A percentile compares a stretch with the other conserved stretches of the same genome.
phyloP scores from a whole-genome alignment of 768 basidiomycete species.

The Boletus tomentosulus region DNA sequence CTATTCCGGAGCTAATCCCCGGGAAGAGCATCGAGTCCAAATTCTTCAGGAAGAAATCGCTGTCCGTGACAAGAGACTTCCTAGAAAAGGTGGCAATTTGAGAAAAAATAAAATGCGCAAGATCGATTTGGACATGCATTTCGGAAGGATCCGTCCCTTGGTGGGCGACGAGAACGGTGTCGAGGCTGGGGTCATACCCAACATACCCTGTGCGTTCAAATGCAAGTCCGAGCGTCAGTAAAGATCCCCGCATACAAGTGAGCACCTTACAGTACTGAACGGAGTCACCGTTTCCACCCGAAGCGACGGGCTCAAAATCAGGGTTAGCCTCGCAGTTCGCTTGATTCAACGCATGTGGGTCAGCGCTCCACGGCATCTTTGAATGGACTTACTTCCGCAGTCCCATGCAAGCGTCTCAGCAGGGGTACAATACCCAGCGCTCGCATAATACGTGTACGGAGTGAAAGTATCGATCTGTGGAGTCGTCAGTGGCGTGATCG shows the following conservation, averaged over 20 bases:
- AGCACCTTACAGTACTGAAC: conserved; percentile 40
- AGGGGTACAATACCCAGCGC: conserved; percentile 46
- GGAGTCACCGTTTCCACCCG: conserved; percentile 42
- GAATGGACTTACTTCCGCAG: conserved; percentile 45
- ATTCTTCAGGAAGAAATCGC: conserved; percentile 31
- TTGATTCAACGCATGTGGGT: conserved; percentile 9
- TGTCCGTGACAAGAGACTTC: conserved; percentile 39
- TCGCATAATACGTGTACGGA: conserved; percentile 49
- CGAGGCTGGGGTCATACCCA: conserved; percentile 42
- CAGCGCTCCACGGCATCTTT: background rate
- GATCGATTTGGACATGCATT: conserved; percentile 17
- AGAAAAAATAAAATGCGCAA: background rate
- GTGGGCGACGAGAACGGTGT: conserved; percentile 36
- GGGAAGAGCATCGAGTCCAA: conserved; percentile 46
- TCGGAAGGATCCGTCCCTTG: conserved; percentile 32
- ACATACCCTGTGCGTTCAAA: conserved; percentile 43
- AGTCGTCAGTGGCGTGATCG: conserved; percentile 37
- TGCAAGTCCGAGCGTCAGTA: background rate
- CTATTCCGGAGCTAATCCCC: conserved; percentile 38
- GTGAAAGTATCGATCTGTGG: conserved; percentile 42
- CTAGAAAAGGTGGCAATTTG: conserved; percentile 16
- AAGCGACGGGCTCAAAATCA: conserved; percentile 42
- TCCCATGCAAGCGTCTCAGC: conserved; percentile 43
- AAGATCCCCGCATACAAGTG: background rate
- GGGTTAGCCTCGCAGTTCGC: conserved; percentile 46